Base-by-base conservation (phyloP, 805 yeast species). In the Suhomyces vadensis region DNA sequence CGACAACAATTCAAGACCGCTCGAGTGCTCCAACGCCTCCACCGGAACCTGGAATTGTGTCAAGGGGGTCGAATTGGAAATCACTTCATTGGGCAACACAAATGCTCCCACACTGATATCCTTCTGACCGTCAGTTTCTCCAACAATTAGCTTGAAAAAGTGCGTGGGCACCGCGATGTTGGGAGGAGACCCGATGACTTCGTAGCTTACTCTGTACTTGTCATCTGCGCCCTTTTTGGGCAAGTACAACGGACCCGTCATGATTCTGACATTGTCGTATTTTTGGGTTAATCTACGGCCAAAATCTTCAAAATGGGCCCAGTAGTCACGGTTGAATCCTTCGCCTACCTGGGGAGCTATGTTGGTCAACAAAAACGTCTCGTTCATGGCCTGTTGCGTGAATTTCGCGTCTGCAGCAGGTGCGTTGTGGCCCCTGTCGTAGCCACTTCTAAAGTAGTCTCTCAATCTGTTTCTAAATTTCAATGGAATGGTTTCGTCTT, bases 401-500 rank as follows among this genome's bases (percentile, higher is more conserved):
- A 81, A 94, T 61, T 88, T 90, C 20, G 98, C 97, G 63, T 94
- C 87, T 0, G 98, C 98, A 4, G 99, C 99, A 3, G 99, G 97
- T 0, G 96, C 97, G 56, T 87, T 89, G 65, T 94, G 99, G 5
- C 99, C 99, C 52, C 98, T 73, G 64, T 94, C 99, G 65, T 88
- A 94, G 1, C 99, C 99, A 24, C 94, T 83, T 55, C 98, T 78
- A 73, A 92, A 94, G 63, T 86, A 94, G 65, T 94, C 98, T 48
- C 82, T 76, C 44, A 94, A 71, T 42, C 77, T 72, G 2, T 84
- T 92, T 53, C 97, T 76, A 63, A 89, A 94, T 55, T 71, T 76
- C 22, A 65, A 64, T 0, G 99, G 99, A 31, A 94, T 79, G 9
- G 60, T 56, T 60, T 87, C 95, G 61, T 94, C 97, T 71, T 94